Evolutionary conservation across 83 land plant genomes (phyloP).

Genomic region (Isoetes engelmannii): DNA sequence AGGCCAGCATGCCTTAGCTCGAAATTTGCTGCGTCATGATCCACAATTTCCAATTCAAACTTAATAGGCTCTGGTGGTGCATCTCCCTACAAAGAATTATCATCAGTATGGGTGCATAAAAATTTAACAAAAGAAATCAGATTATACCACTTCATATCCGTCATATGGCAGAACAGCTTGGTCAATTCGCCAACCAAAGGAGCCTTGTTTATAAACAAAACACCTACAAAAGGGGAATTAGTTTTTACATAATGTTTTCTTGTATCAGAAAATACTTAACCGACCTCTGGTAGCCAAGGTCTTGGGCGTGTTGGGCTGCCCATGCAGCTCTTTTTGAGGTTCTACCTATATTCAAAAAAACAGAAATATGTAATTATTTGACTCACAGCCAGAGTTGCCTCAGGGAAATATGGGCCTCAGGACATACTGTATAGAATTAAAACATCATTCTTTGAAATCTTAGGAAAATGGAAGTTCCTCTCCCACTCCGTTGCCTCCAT

Average conservation of each 20-base stretch:
- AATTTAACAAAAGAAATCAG: neutral
- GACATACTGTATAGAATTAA: conserved; percentile 26
- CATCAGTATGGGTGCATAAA: neutral
- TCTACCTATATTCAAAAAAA: conserved; percentile 17
- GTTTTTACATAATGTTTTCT: neutral
- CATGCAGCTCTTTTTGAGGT: conserved; percentile 23
- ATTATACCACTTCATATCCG: conserved; percentile 23
- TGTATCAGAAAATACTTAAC: neutral
- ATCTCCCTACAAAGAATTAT: conserved; percentile 20
- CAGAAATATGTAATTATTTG: neutral
- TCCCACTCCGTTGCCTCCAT: conserved; percentile 25
- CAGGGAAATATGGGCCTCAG: neutral
- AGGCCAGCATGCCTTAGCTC: conserved; percentile 23
- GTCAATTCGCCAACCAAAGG: conserved; percentile 28
- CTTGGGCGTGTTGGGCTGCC: conserved; percentile 28
- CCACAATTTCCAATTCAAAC: conserved; percentile 26
- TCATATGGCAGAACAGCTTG: conserved; percentile 24
- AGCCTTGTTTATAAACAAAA: conserved; percentile 29
- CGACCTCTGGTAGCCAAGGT: conserved; percentile 25
- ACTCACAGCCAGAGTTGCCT: neutral
- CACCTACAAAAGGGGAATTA: conserved; percentile 8
- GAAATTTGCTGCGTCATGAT: conserved; percentile 21
- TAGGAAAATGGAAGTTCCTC: conserved; percentile 21
- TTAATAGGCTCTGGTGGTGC: conserved; percentile 27
- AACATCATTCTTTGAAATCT: conserved; percentile 19